A percentile compares a stretch with the other conserved stretches of the same genome.
phyloP scores from a whole-genome alignment of 2,329 filamentous ascomycete genomes.

The Colletotrichum sp. region DNA sequence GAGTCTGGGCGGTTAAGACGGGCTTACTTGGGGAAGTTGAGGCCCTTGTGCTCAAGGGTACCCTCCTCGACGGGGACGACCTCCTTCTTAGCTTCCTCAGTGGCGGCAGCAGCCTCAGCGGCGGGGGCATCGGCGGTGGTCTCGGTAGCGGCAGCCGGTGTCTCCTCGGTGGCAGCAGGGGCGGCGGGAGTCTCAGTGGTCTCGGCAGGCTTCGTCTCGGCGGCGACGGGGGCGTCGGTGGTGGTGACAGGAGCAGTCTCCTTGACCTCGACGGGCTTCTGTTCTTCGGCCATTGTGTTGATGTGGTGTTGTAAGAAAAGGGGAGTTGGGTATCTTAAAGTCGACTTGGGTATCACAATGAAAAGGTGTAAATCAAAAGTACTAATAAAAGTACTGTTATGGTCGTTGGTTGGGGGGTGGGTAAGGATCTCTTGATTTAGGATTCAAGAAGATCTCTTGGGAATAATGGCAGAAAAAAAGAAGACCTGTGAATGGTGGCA shows the following conservation, averaged over 20 bases:
- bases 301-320: constrained; percentile 32
- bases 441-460: constrained; percentile 33
- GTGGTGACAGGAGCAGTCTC: constrained; percentile 52
- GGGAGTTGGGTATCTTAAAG: constrained; percentile 42
- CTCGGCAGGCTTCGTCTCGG: constrained; percentile 37
- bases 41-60: constrained; percentile 87
- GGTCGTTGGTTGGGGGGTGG: constrained; percentile 27
- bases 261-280: constrained; percentile 70
- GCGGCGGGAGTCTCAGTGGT: constrained; percentile 34
- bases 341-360: constrained; percentile 56
- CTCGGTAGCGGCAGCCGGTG: constrained; percentile 37
- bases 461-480: constrained; percentile 32
- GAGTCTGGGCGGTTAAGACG: neutral
- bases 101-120: constrained; percentile 36
- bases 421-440: constrained; percentile 33
- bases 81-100: constrained; percentile 54
- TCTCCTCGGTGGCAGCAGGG: constrained; percentile 44
- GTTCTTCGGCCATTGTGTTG: constrained; percentile 74
- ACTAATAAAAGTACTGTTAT: constrained; percentile 29
- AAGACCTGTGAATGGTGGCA: constrained; percentile 30
- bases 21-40: constrained; percentile 84
- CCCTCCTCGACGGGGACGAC: constrained; percentile 81
- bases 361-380: constrained; percentile 46
- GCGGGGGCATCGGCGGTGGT: constrained; percentile 43
- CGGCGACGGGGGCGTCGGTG: constrained; percentile 43